Conservation (phyloP, 495 filamentous ascomycete genomes). For the Penicillium psychrofluorescens region DNA sequence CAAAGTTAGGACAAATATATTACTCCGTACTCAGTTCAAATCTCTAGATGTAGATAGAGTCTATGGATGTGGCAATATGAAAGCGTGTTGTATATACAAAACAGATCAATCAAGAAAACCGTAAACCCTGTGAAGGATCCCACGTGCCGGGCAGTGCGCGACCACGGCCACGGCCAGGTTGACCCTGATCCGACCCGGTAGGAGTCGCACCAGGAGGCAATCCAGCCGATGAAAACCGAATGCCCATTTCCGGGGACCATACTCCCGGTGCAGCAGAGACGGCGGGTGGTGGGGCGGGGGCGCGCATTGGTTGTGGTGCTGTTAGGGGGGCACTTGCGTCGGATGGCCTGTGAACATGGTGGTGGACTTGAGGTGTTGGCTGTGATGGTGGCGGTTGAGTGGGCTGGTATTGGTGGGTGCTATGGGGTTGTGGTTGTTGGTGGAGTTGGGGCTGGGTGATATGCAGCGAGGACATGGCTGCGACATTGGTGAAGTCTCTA, state of each 20-base stretch:
- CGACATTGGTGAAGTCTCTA: conserved; percentile 53
- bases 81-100: neutral
- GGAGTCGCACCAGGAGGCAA: conserved; percentile 9
- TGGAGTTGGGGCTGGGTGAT: conserved; percentile 38
- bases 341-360: conserved; percentile 7
- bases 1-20: too few species aligned
- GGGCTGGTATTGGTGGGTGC: conserved; percentile 14
- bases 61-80: too few species aligned
- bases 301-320: conserved; percentile 47
- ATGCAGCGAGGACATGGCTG: conserved; percentile 53
- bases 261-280: conserved; percentile 45
- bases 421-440: conserved; percentile 14
- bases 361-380: conserved; percentile 23
- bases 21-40: too few species aligned
- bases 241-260: conserved; percentile 75
- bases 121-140: conserved; percentile 56
- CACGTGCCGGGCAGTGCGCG: conserved; percentile 30
- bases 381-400: conserved; percentile 21
- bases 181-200: conserved; percentile 10
- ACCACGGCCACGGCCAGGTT: neutral
- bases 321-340: conserved; percentile 34
- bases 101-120: conserved; percentile 45
- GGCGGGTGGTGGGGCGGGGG: conserved; percentile 47
- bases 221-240: conserved; percentile 52
- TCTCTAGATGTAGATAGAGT: too few species aligned